Conservation (phyloP, 306 rosid genomes). For the Lathyrus aphaca region DNA sequence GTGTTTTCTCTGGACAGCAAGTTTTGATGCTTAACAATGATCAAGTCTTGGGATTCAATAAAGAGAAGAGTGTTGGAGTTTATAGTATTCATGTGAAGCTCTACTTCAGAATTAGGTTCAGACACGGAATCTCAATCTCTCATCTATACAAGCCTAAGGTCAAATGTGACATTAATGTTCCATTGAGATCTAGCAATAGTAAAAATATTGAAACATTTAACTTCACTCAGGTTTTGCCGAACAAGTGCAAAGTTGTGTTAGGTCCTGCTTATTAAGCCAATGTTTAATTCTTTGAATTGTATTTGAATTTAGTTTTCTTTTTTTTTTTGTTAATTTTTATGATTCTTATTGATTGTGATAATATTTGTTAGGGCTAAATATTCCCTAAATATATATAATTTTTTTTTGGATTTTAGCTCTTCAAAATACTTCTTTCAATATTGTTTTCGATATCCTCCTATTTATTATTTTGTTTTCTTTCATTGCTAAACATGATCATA, state of each 20-base stretch:
- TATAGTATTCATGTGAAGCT: constrained; percentile 55
- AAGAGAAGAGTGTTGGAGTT: constrained; percentile 40
- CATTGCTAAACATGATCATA: too few species aligned
- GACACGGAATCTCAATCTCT: constrained; percentile 41
- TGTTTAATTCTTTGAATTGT: background rate
- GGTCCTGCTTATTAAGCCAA: background rate
- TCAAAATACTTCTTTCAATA: too few species aligned
- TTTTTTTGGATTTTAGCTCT: too few species aligned
- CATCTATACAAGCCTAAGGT: constrained; percentile 49
- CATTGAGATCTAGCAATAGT: constrained; percentile 25
- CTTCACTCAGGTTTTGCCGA: constrained; percentile 33
- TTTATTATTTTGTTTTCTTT: too few species aligned
- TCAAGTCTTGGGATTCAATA: constrained; percentile 22
- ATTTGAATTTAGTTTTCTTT: background rate
- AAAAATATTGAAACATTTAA: constrained; percentile 35
- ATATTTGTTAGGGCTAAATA: background rate
- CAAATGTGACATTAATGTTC: constrained; percentile 56
- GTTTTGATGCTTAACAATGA: constrained; percentile 22
- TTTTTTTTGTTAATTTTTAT: background rate
- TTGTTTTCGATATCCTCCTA: too few species aligned
- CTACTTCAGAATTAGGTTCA: constrained; percentile 56
- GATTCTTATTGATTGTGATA: too few species aligned
- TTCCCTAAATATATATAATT: too few species aligned
- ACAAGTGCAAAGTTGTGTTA: constrained; percentile 50
- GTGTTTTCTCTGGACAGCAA: constrained; percentile 45